Evolutionary conservation across 306 rosid genomes (phyloP).

Genomic region (Quercus berberidifolia): DNA sequence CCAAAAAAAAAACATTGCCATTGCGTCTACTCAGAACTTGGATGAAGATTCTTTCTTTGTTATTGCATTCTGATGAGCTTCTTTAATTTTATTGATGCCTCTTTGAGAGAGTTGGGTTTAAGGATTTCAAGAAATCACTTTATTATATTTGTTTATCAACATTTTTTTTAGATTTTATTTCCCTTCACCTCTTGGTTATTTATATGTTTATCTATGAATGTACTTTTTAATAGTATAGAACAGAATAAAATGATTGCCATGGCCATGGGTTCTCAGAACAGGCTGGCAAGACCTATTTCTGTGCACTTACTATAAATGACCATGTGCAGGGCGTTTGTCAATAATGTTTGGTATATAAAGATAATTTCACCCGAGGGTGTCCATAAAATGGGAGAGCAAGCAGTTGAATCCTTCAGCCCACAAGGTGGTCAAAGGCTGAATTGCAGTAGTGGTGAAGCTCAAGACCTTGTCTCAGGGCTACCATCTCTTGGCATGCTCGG

Average conservation of each 20-base stretch:
- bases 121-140: too few species aligned
- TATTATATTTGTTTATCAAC: too few species aligned
- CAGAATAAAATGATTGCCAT: neutral
- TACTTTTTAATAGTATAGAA: too few species aligned
- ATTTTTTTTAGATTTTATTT: too few species aligned
- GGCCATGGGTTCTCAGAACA: neutral
- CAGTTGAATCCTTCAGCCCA: constrained; percentile 54
- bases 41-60: neutral
- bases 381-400: constrained; percentile 76
- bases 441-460: constrained; percentile 40
- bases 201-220: too few species aligned
- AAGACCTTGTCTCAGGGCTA: constrained; percentile 50
- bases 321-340: constrained; percentile 67
- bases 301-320: constrained; percentile 10
- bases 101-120: too few species aligned
- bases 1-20: too few species aligned
- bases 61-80: neutral
- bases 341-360: constrained; percentile 82
- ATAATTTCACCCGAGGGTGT: constrained; percentile 82
- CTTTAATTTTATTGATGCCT: neutral
- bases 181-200: too few species aligned
- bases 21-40: neutral
- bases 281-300: neutral
- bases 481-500: constrained; percentile 61
- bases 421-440: constrained; percentile 54